A percentile compares a stretch with the other conserved stretches of the same genome.
Evolutionary conservation across 257 asterid genomes (phyloP).

Genomic region (Solanum pimpinellifolium): DNA sequence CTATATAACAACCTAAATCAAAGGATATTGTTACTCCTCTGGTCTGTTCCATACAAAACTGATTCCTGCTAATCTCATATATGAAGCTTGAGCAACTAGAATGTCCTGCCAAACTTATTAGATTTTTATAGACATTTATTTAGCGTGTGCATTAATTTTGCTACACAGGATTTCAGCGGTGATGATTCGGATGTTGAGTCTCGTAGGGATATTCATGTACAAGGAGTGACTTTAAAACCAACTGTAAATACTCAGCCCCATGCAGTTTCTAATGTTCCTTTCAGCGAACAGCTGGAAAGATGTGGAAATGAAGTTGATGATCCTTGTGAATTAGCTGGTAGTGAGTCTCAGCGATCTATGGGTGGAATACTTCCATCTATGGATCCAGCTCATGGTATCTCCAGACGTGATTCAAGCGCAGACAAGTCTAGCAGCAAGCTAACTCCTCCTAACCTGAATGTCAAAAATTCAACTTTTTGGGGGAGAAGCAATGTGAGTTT

Average conservation of each 20-base stretch:
- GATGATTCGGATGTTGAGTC: conserved; percentile 66
- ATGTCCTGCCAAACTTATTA: neutral
- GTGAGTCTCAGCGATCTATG: conserved; percentile 60
- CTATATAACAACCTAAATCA: neutral
- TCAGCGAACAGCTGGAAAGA: conserved; percentile 44
- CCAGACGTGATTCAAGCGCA: conserved; percentile 36
- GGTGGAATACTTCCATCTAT: conserved; percentile 68
- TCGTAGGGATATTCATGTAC: conserved; percentile 23
- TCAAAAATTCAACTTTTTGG: conserved; percentile 72
- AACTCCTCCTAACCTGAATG: conserved; percentile 34
- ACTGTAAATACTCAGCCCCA: conserved; percentile 25
- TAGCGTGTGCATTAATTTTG: conserved; percentile 9
- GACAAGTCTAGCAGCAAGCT: conserved; percentile 45
- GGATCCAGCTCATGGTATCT: conserved; percentile 52
- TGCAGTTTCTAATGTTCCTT: conserved; percentile 30
- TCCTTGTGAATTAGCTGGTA: conserved; percentile 28
- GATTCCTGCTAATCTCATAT: neutral
- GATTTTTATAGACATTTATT: neutral
- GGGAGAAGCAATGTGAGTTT: conserved; percentile 72
- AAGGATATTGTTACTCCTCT: neutral
- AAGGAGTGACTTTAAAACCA: conserved; percentile 26
- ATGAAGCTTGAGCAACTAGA: neutral
- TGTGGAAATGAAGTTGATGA: conserved; percentile 34
- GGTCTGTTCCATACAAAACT: neutral
- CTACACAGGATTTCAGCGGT: conserved; percentile 49